phyloP scores from a whole-genome alignment of 1,284 basidiomycete species.

The Cutaneotrichosporon mucoides region DNA sequence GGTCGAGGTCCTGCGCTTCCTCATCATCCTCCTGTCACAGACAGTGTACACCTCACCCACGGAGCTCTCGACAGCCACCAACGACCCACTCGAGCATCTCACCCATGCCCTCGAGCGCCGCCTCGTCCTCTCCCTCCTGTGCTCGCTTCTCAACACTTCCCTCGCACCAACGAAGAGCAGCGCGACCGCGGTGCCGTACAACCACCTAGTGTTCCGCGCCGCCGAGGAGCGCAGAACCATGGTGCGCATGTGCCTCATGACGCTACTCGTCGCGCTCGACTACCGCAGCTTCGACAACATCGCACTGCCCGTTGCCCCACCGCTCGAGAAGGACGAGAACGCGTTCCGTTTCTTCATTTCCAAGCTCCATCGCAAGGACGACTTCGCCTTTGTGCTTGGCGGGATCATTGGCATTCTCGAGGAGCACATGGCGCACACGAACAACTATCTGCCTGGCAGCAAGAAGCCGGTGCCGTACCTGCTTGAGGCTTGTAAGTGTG shows the following conservation, averaged over 20 bases:
- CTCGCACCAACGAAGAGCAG: conserved; percentile 54
- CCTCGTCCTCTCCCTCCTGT: conserved; percentile 78
- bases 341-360: conserved; percentile 84
- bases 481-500: conserved; percentile 66
- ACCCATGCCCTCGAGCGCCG: conserved; percentile 73
- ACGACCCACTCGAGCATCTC: conserved; percentile 66
- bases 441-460: conserved; percentile 74
- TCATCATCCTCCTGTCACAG: conserved; percentile 76
- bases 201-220: conserved; percentile 81
- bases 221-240: conserved; percentile 66
- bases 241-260: conserved; percentile 67
- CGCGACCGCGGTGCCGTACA: conserved; percentile 68
- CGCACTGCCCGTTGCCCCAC: conserved; percentile 7
- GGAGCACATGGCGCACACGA: conserved; percentile 66
- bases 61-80: conserved; percentile 64
- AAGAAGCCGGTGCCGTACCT: conserved; percentile 73
- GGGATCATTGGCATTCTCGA: conserved; percentile 68
- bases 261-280: conserved; percentile 70
- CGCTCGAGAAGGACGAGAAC: conserved; percentile 60
- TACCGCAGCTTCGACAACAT: conserved; percentile 59
- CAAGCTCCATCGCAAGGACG: conserved; percentile 84
- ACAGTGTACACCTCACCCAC: conserved; percentile 77
- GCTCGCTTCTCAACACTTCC: conserved; percentile 83
- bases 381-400: conserved; percentile 74
- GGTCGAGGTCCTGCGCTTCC: conserved; percentile 75